phyloP scores from a whole-genome alignment of 176 grass and related monocot genomes.

The Oryza officinalis region DNA sequence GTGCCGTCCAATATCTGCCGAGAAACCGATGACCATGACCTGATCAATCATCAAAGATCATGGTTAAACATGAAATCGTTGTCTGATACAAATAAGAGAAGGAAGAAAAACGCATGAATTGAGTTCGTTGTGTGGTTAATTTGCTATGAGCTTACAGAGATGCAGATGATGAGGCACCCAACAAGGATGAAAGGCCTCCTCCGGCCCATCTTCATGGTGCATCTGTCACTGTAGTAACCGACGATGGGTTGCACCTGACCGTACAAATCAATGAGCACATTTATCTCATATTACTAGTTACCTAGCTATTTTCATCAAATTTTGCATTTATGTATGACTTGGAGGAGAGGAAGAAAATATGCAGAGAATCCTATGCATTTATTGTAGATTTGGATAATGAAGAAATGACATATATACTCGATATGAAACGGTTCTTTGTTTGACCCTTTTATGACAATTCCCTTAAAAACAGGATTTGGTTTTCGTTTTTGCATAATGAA shows the following conservation, averaged over 20 bases:
- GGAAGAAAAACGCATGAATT: not conserved
- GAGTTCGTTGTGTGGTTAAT: too few species aligned
- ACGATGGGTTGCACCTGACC: slow-evolving; percentile 57
- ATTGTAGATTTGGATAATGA: not conserved
- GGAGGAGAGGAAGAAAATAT: not conserved
- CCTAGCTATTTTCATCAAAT: not conserved
- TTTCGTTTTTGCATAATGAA: not conserved
- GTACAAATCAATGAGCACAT: not conserved
- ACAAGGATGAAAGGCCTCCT: slow-evolving; percentile 76
- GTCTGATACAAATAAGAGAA: not conserved
- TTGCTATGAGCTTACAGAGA: slow-evolving; percentile 11
- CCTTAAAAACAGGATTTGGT: not conserved
- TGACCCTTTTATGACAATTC: not conserved
- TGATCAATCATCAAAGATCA: not conserved
- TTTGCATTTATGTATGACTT: not conserved
- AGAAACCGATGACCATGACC: slow-evolving; percentile 69
- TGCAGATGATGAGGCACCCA: slow-evolving; percentile 65
- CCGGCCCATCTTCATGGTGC: slow-evolving; percentile 53
- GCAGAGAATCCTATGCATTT: not conserved
- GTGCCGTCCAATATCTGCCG: slow-evolving; percentile 73
- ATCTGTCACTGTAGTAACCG: slow-evolving; percentile 75
- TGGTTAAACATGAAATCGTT: not conserved
- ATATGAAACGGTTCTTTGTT: too few species aligned
- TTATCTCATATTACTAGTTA: not conserved
- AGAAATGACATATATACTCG: not conserved